Evolutionary conservation across 331 rosid genomes (phyloP), one percentile per base, ranked within the genome.

Genomic region (Pyracantha coccinea): DNA sequence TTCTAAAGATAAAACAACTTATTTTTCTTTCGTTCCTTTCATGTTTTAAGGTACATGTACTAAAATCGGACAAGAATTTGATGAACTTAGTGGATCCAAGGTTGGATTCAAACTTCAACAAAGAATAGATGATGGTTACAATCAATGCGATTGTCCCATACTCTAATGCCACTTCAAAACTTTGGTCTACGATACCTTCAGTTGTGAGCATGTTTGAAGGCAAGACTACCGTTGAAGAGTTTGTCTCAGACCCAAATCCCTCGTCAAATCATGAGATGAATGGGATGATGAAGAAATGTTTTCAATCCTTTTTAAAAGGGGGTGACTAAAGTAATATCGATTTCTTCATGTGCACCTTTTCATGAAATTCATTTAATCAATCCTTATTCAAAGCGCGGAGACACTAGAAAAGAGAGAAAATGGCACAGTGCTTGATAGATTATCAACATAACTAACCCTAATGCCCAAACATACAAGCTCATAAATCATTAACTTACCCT

Each of bases 181-280:
- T 20, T 7, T 83, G 96, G 63, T 88, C 93, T 5, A 59, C 72
- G 66, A 89, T 91, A 92, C 81, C 90, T 25, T 74, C 83, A 10
- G 91, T 86, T 16, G 90, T 90, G 47, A 84, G 87, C 82, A 84
- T 92, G 86, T 87, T 90, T 23, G 94, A 87, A 86, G 92, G 96
- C 10, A 80, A 33, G 64, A 38, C 53, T 41, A 63, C 10, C 19
- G 76, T 86, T 64, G 52, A 78, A 35, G 85, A 87, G 41, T 19
- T 71, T 28, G 55, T 77, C 23, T 33, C 45, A 2, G 78, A 79
- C 73, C 27, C 80, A 64, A 81, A 72, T 24, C 72, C 81, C 21
- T 12, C 16, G 10, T 38, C 45, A 38, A 2, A 38, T 38, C 2
- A 38, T 38, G 45, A 38, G 45, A 38, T 38, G 45, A 38, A 38